Conservation (phyloP, 176 grass and related monocot species). For the Miscanthus lutarioriparius region DNA sequence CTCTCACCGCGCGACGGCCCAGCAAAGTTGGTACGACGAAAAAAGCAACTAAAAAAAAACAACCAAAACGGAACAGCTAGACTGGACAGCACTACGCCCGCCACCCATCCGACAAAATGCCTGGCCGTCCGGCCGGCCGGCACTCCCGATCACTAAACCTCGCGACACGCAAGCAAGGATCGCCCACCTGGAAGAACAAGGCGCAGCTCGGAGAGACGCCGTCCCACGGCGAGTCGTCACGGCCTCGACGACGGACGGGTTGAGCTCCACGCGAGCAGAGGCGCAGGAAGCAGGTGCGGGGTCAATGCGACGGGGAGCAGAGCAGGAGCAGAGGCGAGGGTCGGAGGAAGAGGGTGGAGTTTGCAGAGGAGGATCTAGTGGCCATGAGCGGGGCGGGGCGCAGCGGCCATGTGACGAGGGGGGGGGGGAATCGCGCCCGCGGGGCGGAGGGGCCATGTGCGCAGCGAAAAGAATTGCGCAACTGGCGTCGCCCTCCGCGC, state of each 20-base stretch:
- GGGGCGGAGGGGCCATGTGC: conserved; percentile 60
- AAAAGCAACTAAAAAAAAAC: too few relatives aligned
- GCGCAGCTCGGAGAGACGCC: not conserved
- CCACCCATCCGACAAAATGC: conserved; percentile 32
- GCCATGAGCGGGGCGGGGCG: conserved; percentile 37
- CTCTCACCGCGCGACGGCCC: not conserved
- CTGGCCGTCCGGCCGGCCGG: not conserved
- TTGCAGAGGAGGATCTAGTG: conserved; percentile 55
- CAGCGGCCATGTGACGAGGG: conserved; percentile 63
- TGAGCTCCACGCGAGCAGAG: not conserved
- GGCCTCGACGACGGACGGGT: not conserved
- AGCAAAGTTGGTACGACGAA: not conserved
- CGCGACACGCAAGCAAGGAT: not conserved
- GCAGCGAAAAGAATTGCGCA: not conserved
- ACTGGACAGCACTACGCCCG: not conserved
- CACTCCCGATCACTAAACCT: conserved; percentile 9
- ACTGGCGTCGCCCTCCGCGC: not conserved
- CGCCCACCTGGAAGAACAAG: conserved; percentile 2
- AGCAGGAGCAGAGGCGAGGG: not conserved
- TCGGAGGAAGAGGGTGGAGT: not conserved
- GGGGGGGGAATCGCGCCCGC: conserved; percentile 45
- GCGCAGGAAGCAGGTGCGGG: not conserved
- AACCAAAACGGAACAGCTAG: not conserved
- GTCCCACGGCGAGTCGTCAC: not conserved
- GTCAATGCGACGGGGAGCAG: conserved; percentile 37